These are phyloP conservation scores for Mesembryanthemum crystallinum DNA, from an alignment of 148 eudicot genomes.

Conservation along the genomic window DNA sequence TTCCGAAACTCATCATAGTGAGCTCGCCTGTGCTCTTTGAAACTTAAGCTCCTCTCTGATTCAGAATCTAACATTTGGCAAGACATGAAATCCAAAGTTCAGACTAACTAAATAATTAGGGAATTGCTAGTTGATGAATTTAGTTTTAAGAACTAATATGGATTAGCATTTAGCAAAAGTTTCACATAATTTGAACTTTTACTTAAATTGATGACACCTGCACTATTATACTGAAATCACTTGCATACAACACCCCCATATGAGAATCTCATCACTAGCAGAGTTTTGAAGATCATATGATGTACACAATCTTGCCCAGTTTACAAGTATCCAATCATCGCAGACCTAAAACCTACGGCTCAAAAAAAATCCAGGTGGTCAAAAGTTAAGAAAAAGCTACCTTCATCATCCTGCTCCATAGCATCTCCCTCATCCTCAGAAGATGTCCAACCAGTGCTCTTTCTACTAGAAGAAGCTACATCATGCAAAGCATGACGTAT, in stretches of 20 bases:
- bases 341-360: neutral
- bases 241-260: no score
- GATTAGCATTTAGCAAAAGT: neutral
- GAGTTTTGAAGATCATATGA: no score
- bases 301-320: no score
- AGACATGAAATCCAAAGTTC: conserved; percentile 5
- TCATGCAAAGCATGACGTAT: conserved; percentile 63
- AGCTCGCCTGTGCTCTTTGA: conserved; percentile 78
- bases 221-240: no score
- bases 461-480: conserved; percentile 63
- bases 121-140: neutral
- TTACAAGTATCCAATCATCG: neutral
- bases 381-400: conserved; percentile 28
- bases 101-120: neutral
- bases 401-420: conserved; percentile 79
- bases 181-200: no score
- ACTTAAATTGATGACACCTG: no score
- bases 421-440: conserved; percentile 83
- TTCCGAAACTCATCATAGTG: conserved; percentile 83
- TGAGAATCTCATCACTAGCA: no score
- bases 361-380: neutral
- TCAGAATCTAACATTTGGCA: conserved; percentile 38
- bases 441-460: conserved; percentile 61
- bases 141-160: neutral
- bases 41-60: conserved; percentile 48